A percentile compares a stretch with the other conserved stretches of the same genome.
Conservation (phyloP, 495 filamentous ascomycete genomes). For the Talaromyces proteolyticus region DNA sequence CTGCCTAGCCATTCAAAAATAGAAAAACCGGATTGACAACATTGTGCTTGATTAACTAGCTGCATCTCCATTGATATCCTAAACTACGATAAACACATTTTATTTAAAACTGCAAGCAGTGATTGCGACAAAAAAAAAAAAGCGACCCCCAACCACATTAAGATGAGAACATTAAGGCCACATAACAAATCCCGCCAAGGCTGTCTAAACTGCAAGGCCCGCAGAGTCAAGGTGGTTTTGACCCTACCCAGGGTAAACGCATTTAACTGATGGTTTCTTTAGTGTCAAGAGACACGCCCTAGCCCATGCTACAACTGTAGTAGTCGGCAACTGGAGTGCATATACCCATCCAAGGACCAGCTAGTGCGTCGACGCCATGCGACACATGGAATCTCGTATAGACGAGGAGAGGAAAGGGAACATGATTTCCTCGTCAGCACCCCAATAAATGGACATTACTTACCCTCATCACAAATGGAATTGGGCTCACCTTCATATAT, state of each 20-base stretch:
- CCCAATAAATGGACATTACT: slow-evolving; percentile 1
- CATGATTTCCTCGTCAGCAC: slow-evolving; percentile 4
- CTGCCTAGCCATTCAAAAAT: too few relatives aligned
- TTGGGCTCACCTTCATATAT: neutral
- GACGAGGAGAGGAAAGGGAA: neutral
- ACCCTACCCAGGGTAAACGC: neutral
- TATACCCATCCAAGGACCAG: slow-evolving; percentile 43
- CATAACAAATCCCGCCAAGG: slow-evolving; percentile 60
- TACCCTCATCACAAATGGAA: neutral
- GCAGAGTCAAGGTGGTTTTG: slow-evolving; percentile 46
- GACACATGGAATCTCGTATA: neutral
- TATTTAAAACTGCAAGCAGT: too few relatives aligned
- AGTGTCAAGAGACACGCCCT: slow-evolving; percentile 53
- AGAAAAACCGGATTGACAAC: too few relatives aligned
- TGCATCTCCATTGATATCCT: too few relatives aligned
- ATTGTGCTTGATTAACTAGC: too few relatives aligned
- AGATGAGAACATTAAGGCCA: slow-evolving; percentile 5
- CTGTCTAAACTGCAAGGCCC: slow-evolving; percentile 59
- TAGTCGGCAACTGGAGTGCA: slow-evolving; percentile 50
- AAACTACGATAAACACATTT: too few relatives aligned
- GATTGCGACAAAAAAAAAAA: too few relatives aligned
- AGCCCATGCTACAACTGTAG: slow-evolving; percentile 49
- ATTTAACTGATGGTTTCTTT: neutral
- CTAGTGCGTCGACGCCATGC: slow-evolving; percentile 8
- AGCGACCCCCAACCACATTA: too few relatives aligned